Percentiles rank a stretch among this genome's conserved stretches.
Evolutionary conservation across 148 eudicot genomes (phyloP).

Genomic region (Amaranthus palmeri): DNA sequence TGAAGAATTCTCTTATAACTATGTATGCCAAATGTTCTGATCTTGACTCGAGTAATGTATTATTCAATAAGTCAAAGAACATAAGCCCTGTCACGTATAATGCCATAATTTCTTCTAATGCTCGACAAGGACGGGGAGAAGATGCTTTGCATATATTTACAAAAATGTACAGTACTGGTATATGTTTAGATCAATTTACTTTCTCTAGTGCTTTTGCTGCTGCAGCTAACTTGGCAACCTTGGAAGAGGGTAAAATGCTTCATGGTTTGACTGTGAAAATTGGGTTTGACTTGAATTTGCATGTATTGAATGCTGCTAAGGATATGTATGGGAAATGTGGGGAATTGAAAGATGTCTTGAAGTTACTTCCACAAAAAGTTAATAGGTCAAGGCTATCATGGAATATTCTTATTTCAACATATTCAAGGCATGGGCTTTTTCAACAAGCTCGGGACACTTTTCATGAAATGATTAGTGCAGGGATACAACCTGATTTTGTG

Average conservation of each 20-base stretch:
- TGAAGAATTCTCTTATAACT: constrained; percentile 69
- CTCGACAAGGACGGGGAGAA: constrained; percentile 64
- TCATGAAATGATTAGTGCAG: constrained; percentile 45
- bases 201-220: constrained; percentile 72
- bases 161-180: constrained; percentile 47
- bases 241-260: constrained; percentile 70
- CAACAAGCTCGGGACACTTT: constrained; percentile 55
- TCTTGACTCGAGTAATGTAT: constrained; percentile 47
- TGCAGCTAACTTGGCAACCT: constrained; percentile 56
- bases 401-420: constrained; percentile 70
- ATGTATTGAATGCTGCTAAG: constrained; percentile 53
- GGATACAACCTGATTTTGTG: constrained; percentile 59
- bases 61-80: constrained; percentile 40
- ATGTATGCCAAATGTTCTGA: constrained; percentile 85
- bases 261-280: constrained; percentile 53
- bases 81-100: constrained; percentile 56
- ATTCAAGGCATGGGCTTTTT: constrained; percentile 60
- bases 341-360: constrained; percentile 55
- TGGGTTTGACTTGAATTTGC: constrained; percentile 43
- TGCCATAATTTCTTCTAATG: constrained; percentile 73
- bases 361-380: constrained; percentile 49
- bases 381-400: constrained; percentile 52
- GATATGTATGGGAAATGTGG: constrained; percentile 92
- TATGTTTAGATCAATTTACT: constrained; percentile 59
- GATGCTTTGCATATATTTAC: constrained; percentile 48